phyloP scores from a whole-genome alignment of 176 grass and related monocot genomes.

The Aechmea fasciata region DNA sequence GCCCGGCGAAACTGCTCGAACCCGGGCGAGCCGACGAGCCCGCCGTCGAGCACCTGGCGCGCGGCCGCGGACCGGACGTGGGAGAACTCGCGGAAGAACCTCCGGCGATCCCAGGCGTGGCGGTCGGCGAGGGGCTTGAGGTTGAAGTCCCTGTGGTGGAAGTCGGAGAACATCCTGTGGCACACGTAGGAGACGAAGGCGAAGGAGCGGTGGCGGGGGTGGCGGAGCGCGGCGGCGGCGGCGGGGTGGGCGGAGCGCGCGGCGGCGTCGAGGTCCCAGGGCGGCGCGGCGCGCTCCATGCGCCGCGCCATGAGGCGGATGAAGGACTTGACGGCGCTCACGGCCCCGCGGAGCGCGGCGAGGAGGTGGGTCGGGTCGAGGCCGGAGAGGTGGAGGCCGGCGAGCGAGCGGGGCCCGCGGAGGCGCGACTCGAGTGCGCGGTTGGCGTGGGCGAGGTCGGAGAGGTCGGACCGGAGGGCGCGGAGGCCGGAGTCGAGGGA shows the following conservation, averaged over 20 bases:
- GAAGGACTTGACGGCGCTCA: constrained; percentile 44
- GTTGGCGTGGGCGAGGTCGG: constrained; percentile 2
- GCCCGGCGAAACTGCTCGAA: constrained; percentile 35
- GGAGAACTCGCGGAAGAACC: constrained; percentile 68
- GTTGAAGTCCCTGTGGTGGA: constrained; percentile 42
- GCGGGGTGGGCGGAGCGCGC: constrained; percentile 43
- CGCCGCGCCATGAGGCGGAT: constrained; percentile 29
- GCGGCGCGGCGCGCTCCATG: constrained; percentile 39
- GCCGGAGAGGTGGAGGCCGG: constrained; percentile 46
- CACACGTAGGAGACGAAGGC: constrained; percentile 61
- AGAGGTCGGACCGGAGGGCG: constrained; percentile 15
- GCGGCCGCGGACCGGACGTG: constrained; percentile 20
- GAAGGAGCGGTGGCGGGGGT: constrained; percentile 28
- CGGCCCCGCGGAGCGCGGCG: constrained; percentile 38
- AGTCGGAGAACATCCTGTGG: constrained; percentile 55
- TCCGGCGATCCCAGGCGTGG: constrained; percentile 21
- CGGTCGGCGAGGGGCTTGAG: constrained; percentile 20
- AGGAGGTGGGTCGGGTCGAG: constrained; percentile 43
- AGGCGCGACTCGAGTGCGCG: constrained; percentile 33
- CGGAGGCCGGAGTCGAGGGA: constrained; percentile 38
- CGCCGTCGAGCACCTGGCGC: neutral
- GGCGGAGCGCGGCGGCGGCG: constrained; percentile 3
- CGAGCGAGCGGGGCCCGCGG: constrained; percentile 34
- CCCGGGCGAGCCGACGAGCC: constrained; percentile 16
- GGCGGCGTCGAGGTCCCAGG: constrained; percentile 48